A percentile compares a stretch with the other conserved stretches of the same genome.
Conservation (phyloP, 495 filamentous ascomycete genomes). For the Penicillium psychrofluorescens region DNA sequence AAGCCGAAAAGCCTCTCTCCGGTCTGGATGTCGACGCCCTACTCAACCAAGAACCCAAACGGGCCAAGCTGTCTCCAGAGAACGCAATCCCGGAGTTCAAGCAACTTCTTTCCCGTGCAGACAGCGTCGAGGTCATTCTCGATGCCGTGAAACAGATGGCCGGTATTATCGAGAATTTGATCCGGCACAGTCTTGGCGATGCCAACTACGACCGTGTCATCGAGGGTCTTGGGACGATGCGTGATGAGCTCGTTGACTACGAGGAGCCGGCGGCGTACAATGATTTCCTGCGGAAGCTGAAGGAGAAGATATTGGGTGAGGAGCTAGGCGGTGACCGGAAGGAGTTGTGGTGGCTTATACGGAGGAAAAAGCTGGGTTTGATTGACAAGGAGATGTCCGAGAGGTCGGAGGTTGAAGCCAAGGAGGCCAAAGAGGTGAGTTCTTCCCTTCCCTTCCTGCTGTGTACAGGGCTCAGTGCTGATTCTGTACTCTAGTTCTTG, state of each 20-base stretch:
- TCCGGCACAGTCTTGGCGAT: conserved; percentile 68
- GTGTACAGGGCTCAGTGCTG: too few species aligned
- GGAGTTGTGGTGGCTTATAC: conserved; percentile 76
- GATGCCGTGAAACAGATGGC: conserved; percentile 71
- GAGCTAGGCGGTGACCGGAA: conserved; percentile 73
- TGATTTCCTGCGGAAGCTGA: conserved; percentile 61
- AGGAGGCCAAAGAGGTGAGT: conserved; percentile 58
- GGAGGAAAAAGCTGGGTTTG: conserved; percentile 61
- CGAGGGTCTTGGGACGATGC: conserved; percentile 69
- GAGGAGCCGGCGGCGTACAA: conserved; percentile 79
- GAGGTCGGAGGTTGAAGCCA: conserved; percentile 54
- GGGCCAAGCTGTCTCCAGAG: conserved; percentile 57
- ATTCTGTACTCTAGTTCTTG: conserved; percentile 11
- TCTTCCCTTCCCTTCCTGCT: neutral
- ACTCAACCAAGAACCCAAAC: conserved; percentile 51
- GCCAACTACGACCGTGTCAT: conserved; percentile 64
- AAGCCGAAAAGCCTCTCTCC: conserved; percentile 77
- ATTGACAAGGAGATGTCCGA: conserved; percentile 57
- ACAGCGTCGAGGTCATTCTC: conserved; percentile 53
- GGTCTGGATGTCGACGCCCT: conserved; percentile 81
- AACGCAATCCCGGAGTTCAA: conserved; percentile 94
- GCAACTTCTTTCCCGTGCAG: conserved; percentile 59
- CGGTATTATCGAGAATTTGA: conserved; percentile 57
- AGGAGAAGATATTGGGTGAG: conserved; percentile 59
- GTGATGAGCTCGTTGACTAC: conserved; percentile 66